Evolutionary conservation across 306 rosid genomes (phyloP).

Genomic region (Ormosia emarginata): DNA sequence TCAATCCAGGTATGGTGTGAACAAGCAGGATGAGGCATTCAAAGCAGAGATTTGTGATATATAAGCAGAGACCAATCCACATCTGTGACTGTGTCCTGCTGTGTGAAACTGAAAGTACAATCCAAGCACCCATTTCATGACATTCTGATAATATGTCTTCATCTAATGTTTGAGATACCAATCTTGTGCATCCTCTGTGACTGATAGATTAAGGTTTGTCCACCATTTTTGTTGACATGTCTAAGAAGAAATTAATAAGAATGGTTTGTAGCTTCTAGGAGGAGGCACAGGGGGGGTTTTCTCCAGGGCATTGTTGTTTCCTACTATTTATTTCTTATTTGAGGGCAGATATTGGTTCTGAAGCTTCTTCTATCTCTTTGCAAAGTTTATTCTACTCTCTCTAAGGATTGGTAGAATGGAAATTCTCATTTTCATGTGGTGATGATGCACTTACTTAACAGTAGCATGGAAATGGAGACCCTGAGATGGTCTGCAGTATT

Average conservation of each 20-base stretch:
- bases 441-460: background rate
- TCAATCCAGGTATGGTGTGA: no score
- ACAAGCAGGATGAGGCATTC: no score
- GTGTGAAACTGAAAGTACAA: background rate
- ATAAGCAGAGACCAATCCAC: no score
- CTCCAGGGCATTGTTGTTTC: conserved; percentile 10
- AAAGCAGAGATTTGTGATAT: no score
- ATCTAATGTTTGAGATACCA: background rate
- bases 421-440: background rate
- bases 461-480: conserved; percentile 2
- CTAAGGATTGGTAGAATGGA: background rate
- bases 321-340: background rate
- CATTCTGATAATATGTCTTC: background rate
- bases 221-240: background rate
- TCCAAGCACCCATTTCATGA: background rate
- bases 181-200: background rate
- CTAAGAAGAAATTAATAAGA: background rate
- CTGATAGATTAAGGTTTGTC: background rate
- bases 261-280: background rate
- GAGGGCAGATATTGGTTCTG: background rate
- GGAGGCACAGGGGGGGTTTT: background rate
- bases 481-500: background rate
- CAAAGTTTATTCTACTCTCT: background rate
- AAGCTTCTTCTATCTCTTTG: background rate
- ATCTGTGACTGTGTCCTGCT: background rate